Evolutionary conservation across 768 basidiomycete genomes (phyloP).

Genomic region (Lactarius hengduanensis): DNA sequence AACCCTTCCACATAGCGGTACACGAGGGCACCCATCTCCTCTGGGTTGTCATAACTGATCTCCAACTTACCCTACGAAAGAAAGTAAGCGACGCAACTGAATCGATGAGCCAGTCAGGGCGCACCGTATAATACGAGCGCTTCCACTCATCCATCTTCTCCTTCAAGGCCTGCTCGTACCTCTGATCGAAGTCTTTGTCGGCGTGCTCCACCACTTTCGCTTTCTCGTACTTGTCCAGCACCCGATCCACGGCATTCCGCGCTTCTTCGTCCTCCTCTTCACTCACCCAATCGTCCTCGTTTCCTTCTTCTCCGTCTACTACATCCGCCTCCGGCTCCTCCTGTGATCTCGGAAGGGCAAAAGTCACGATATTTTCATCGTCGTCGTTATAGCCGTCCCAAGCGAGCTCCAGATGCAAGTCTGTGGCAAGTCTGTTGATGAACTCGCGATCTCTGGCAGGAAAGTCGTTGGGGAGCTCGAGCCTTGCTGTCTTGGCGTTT

Average conservation of each 20-base stretch:
- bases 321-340: constrained; percentile 38
- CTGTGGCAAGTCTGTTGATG: constrained; percentile 69
- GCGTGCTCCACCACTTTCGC: constrained; percentile 74
- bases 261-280: constrained; percentile 71
- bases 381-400: constrained; percentile 95
- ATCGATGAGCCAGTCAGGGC: constrained; percentile 23
- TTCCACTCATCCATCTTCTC: constrained; percentile 39
- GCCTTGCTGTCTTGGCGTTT: constrained; percentile 40
- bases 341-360: constrained; percentile 51
- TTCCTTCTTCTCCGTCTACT: constrained; percentile 49
- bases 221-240: constrained; percentile 84
- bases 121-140: constrained; percentile 75
- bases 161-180: constrained; percentile 51
- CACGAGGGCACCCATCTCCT: constrained; percentile 66
- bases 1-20: constrained; percentile 89
- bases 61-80: constrained; percentile 76
- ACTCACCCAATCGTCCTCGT: constrained; percentile 48
- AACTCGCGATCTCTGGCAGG: constrained; percentile 79
- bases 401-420: constrained; percentile 72
- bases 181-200: constrained; percentile 74
- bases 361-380: constrained; percentile 73
- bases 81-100: constrained; percentile 24
- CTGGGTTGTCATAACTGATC: constrained; percentile 68
- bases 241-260: constrained; percentile 69
- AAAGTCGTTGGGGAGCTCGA: constrained; percentile 77